Percentiles rank a stretch among this genome's conserved stretches.
Evolutionary conservation across 352 stramenopile genomes (phyloP).

Genomic region (Phytophthora palmivora): DNA sequence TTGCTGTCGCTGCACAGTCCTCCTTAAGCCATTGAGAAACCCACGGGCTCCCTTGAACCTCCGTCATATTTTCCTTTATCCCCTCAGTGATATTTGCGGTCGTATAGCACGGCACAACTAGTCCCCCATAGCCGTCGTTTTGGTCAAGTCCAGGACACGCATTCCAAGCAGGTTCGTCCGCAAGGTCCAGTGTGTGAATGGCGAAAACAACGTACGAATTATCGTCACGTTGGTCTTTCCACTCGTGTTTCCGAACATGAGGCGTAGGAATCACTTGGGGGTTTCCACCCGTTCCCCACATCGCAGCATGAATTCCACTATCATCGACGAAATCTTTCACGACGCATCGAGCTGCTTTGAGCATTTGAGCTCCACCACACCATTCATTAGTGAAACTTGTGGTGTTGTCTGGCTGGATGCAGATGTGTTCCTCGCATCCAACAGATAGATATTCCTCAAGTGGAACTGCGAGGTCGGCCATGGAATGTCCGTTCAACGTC

Average conservation of each 20-base stretch:
- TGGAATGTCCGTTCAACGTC: slow-evolving; percentile 15
- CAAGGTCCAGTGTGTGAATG: slow-evolving; percentile 13
- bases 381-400: slow-evolving; percentile 19
- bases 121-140: slow-evolving; percentile 20
- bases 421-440: slow-evolving; percentile 15
- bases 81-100: slow-evolving; percentile 5
- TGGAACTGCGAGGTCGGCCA: slow-evolving; percentile 27
- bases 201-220: slow-evolving; percentile 26
- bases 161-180: slow-evolving; percentile 15
- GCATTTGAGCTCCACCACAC: slow-evolving; percentile 28
- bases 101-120: slow-evolving; percentile 25
- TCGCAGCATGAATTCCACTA: slow-evolving; percentile 12
- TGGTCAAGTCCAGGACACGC: slow-evolving; percentile 2
- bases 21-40: slow-evolving; percentile 22
- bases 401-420: slow-evolving; percentile 20
- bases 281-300: slow-evolving; percentile 31
- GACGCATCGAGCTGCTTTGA: slow-evolving; percentile 21
- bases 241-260: slow-evolving; percentile 12
- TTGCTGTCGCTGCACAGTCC: slow-evolving; percentile 7
- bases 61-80: not conserved
- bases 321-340: slow-evolving; percentile 14
- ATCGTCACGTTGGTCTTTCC: slow-evolving; percentile 12
- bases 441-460: slow-evolving; percentile 7
- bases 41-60: slow-evolving; percentile 17
- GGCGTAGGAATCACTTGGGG: slow-evolving; percentile 9